Evolutionary conservation across 768 basidiomycete species (phyloP), one percentile per base, ranked within the genome.

Genomic region (Rhodosporidiobolus sp.): DNA sequence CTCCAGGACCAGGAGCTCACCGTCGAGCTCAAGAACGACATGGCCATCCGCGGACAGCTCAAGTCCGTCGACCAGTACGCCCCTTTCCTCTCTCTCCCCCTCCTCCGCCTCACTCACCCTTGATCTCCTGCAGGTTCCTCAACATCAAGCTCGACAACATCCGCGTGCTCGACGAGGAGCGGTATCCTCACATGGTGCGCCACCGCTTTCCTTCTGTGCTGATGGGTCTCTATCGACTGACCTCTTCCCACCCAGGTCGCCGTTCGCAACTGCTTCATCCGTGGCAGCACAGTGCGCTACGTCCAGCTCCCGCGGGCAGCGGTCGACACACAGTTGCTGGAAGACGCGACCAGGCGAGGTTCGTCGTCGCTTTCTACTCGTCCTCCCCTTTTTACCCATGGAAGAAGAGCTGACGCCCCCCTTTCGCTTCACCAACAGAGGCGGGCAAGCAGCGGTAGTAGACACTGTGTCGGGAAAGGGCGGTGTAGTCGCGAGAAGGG

Each of bases 31-130:
- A 99, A 99, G 84, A 99, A 99, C 83, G 96, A 98, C 82, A 88
- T 98, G 65, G 93, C 90, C 28, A 96, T 99, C 81, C 92, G 90
- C 17, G 95, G 95, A 2, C 89, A 91, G 35, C 83, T 99, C 77
- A 96, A 96, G 86, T 96, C 93, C 45, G 94, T 99, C 63, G 95
- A 99, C 85, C 95, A 99, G 95, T 94, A 75, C 72, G 89, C 86
- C 61, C 59, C 43, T 46, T 16, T 17, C 53, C 63, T 4, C 38
- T 26, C 49, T 63, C n/a, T 2, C 49, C 26, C 12, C 50, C 19
- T 34, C 48, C 52, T 14, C 22, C 17, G 16, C 19, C 52, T 26
- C 24, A 28, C 34, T 49, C 46, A 3, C 32, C 57, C 68, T 38
- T 45, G 12, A 26, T 45, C 34, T 28, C 43, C 1, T 17, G 20